phyloP scores from a whole-genome alignment of 768 basidiomycete species.

The Rhodosporidiobolus odoratus region DNA sequence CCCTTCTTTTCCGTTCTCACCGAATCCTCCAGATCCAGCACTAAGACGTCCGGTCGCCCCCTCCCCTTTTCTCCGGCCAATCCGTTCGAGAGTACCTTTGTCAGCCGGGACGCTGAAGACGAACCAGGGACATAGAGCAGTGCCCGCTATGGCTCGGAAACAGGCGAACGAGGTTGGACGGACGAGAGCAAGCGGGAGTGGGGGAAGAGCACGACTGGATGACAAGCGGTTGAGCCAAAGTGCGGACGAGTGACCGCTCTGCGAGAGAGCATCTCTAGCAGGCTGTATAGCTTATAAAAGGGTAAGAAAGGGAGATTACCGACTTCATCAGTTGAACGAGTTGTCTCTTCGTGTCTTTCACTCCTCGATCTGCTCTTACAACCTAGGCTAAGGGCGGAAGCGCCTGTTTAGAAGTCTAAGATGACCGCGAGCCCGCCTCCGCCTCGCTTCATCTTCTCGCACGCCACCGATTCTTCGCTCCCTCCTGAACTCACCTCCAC shows the following conservation, averaged over 20 bases:
- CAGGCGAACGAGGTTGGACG: background rate
- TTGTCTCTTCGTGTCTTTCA: background rate
- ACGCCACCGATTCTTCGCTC: slow-evolving; percentile 7
- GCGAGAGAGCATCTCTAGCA: no score
- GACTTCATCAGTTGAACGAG: no score
- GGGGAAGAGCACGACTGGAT: background rate
- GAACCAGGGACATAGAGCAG: slow-evolving; percentile 62
- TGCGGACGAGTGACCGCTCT: background rate
- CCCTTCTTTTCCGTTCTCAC: slow-evolving; percentile 60
- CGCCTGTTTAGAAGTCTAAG: background rate
- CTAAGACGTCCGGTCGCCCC: slow-evolving; percentile 65
- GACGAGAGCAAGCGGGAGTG: background rate
- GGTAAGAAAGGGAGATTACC: no score
- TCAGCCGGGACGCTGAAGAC: slow-evolving; percentile 65
- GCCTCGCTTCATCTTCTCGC: slow-evolving; percentile 23
- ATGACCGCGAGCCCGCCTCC: background rate
- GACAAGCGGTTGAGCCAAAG: background rate
- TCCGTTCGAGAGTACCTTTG: slow-evolving; percentile 60
- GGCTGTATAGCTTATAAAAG: no score
- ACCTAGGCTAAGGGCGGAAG: no score
- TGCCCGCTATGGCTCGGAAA: slow-evolving; percentile 1
- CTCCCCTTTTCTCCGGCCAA: background rate
- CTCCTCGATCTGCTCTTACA: background rate
- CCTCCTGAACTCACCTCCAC: background rate
- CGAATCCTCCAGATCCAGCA: slow-evolving; percentile 86